A percentile compares a stretch with the other conserved stretches of the same genome.
Evolutionary conservation across 1,139 yeast species (phyloP).

Genomic region (Sugiyamaella neomexicana): DNA sequence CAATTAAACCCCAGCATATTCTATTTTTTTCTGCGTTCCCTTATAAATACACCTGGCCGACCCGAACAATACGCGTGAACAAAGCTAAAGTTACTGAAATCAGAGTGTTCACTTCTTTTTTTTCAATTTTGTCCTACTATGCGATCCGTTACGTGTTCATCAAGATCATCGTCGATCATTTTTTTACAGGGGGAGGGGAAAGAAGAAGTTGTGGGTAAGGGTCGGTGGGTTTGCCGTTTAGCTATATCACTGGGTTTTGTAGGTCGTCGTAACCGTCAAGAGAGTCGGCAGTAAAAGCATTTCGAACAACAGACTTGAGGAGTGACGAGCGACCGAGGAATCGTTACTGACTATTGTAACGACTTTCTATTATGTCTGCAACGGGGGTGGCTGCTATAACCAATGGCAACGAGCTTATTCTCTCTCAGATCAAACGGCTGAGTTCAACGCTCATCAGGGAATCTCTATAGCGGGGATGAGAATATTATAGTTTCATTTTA

Average conservation of each 20-base stretch:
- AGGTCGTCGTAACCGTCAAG: too few relatives aligned
- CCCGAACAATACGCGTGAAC: conserved; percentile 3
- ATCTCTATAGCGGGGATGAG: neutral
- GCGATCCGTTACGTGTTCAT: conserved; percentile 14
- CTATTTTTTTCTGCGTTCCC: neutral
- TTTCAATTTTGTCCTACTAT: conserved; percentile 9
- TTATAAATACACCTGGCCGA: neutral
- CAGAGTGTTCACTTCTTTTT: neutral
- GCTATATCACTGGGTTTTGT: too few relatives aligned
- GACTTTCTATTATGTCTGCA: too few relatives aligned
- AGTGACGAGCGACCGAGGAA: too few relatives aligned
- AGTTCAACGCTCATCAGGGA: neutral
- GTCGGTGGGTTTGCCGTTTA: too few relatives aligned
- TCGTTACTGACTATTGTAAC: too few relatives aligned
- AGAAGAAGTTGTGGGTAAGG: neutral
- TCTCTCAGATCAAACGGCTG: neutral
- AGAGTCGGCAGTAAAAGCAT: too few relatives aligned
- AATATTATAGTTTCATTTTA: too few relatives aligned
- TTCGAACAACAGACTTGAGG: too few relatives aligned
- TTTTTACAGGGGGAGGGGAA: conserved; percentile 14
- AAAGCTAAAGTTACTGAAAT: neutral
- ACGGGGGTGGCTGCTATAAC: too few relatives aligned
- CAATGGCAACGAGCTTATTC: too few relatives aligned
- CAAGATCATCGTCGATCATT: neutral
- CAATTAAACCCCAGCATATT: neutral